These are phyloP conservation scores for Hypoxylon sp. DNA, from an alignment of 2,329 filamentous ascomycete species.

Conservation along the genomic window DNA sequence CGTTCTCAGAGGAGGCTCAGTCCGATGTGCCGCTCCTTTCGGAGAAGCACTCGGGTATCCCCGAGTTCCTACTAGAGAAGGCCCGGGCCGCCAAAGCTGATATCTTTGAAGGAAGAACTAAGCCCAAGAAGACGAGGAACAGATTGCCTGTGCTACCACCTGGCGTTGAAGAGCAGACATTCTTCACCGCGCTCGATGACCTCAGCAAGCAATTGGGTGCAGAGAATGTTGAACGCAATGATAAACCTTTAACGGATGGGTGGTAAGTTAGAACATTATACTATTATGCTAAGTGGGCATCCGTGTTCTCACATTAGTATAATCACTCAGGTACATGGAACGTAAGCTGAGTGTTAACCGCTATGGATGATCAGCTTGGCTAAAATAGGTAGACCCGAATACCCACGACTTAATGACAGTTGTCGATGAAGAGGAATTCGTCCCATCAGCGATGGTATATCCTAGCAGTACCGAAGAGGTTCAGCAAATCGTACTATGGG, in stretches of 20 bases:
- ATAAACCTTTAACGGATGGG: conserved; percentile 57
- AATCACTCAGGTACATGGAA: conserved; percentile 50
- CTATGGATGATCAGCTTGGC: neutral
- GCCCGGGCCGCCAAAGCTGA: conserved; percentile 53
- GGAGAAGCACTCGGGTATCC: conserved; percentile 57
- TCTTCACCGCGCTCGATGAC: conserved; percentile 55
- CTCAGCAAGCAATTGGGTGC: conserved; percentile 53
- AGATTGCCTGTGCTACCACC: conserved; percentile 56
- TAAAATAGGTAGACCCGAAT: conserved; percentile 52
- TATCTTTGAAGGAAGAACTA: conserved; percentile 54
- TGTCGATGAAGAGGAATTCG: conserved; percentile 60
- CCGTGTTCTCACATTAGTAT: conserved; percentile 7
- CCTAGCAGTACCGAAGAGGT: conserved; percentile 52
- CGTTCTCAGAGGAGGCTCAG: conserved; percentile 46
- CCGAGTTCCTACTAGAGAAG: conserved; percentile 55
- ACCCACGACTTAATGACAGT: conserved; percentile 60
- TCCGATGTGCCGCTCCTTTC: conserved; percentile 54
- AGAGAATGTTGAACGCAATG: conserved; percentile 58
- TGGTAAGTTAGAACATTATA: conserved; percentile 50
- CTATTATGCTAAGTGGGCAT: neutral
- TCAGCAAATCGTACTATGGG: conserved; percentile 52
- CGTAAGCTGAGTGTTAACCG: conserved; percentile 37
- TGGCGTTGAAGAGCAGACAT: conserved; percentile 53
- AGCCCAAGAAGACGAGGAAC: conserved; percentile 49
- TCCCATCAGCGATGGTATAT: conserved; percentile 59